These are phyloP conservation scores for Xylariaceae sp. DNA, from an alignment of 2,329 filamentous ascomycete species.

Conservation along the genomic window DNA sequence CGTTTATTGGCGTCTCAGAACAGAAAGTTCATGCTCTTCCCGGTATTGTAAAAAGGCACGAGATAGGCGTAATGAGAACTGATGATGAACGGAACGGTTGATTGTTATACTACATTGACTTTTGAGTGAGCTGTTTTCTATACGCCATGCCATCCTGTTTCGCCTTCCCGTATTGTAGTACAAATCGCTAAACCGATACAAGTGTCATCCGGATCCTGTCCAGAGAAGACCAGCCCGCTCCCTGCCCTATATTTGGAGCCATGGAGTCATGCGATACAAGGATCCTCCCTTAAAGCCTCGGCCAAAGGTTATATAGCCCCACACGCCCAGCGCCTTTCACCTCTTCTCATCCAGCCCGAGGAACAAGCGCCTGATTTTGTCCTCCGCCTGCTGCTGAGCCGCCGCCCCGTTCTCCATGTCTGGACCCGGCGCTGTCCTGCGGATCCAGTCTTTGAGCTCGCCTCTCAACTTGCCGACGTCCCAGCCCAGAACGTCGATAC, in stretches of 20 bases:
- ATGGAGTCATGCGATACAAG: neutral
- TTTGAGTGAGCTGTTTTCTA: conserved; percentile 10
- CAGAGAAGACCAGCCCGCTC: neutral
- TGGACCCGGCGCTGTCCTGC: conserved; percentile 37
- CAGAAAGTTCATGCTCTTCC: too few species aligned
- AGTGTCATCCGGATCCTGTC: neutral
- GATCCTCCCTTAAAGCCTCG: too few species aligned
- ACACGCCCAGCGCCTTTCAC: neutral
- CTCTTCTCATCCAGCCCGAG: conserved; percentile 14
- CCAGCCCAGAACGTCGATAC: conserved; percentile 59
- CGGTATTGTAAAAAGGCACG: too few species aligned
- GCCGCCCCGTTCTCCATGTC: conserved; percentile 40
- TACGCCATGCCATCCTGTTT: neutral
- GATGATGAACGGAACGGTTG: neutral
- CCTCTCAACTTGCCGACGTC: conserved; percentile 59
- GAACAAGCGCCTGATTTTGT: conserved; percentile 31
- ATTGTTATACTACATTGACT: neutral
- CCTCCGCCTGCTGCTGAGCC: conserved; percentile 38
- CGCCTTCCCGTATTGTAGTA: conserved; percentile 1
- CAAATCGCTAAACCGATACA: conserved; percentile 2
- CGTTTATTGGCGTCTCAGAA: neutral
- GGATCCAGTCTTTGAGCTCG: conserved; percentile 52
- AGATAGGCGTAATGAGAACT: too few species aligned
- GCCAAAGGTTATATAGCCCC: too few species aligned
- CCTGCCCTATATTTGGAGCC: neutral